Conservation (phyloP, 2,329 filamentous ascomycete genomes). For the Albophoma yamanashiensis region DNA sequence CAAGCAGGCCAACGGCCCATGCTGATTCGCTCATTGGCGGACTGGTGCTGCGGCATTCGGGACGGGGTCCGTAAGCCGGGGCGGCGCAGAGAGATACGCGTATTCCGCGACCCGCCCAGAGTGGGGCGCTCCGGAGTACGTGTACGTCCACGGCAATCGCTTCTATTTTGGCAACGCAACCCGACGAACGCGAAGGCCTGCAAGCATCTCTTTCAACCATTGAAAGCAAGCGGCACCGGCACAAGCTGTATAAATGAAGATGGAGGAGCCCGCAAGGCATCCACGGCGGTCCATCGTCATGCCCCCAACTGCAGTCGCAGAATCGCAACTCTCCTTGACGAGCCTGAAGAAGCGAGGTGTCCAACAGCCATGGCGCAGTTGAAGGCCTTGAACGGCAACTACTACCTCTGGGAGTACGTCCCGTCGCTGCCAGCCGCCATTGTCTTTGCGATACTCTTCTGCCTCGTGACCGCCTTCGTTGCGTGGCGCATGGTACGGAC, state of each 20-base stretch:
- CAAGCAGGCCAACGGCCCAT: no score
- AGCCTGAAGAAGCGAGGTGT: background rate
- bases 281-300: background rate
- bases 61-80: no score
- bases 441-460: slow-evolving; percentile 34
- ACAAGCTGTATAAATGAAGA: background rate
- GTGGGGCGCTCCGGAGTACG: background rate
- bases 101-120: background rate
- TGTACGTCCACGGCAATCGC: background rate
- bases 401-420: slow-evolving; percentile 22
- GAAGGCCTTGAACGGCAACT: slow-evolving; percentile 16
- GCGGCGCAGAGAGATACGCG: background rate
- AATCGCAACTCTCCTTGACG: no score
- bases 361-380: slow-evolving; percentile 16
- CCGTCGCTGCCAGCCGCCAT: slow-evolving; percentile 35
- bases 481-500: slow-evolving; percentile 31
- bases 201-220: background rate
- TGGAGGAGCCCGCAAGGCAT: background rate
- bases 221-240: background rate
- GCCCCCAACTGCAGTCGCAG: background rate
- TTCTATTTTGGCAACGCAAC: background rate
- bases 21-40: no score
- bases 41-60: no score
- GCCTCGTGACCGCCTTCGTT: slow-evolving; percentile 27
- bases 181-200: background rate